A percentile compares a stretch with the other conserved stretches of the same genome.
These are phyloP conservation scores for Oryza punctata DNA, from an alignment of 176 grass and related monocot genomes.

Conservation along the genomic window DNA sequence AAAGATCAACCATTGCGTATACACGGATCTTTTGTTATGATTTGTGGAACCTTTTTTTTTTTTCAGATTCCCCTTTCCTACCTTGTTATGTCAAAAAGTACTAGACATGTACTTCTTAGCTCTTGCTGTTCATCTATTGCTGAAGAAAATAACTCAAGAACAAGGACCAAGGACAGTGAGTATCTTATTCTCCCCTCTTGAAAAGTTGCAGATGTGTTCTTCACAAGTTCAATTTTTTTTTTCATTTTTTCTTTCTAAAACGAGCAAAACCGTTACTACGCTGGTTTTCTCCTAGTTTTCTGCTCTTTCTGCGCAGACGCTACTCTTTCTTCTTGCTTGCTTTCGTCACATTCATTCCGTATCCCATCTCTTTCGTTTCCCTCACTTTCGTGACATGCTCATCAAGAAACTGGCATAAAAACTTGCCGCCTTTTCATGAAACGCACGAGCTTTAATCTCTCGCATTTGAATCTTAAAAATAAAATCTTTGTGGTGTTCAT, in stretches of 20 bases:
- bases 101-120: background rate
- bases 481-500: background rate
- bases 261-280: background rate
- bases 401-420: slow-evolving; percentile 20
- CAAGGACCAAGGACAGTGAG: background rate
- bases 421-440: background rate
- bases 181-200: background rate
- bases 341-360: slow-evolving; percentile 33
- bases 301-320: background rate
- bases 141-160: background rate
- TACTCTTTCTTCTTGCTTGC: background rate
- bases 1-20: background rate
- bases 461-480: background rate
- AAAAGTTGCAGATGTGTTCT: background rate
- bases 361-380: background rate
- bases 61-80: background rate
- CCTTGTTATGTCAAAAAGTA: background rate
- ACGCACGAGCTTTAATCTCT: background rate
- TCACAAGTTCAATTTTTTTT: background rate
- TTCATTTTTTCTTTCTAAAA: background rate
- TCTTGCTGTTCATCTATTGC: background rate
- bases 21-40: background rate
- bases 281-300: background rate
- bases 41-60: background rate
- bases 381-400: background rate